A percentile compares a stretch with the other conserved stretches of the same genome.
Evolutionary conservation across 2,329 filamentous ascomycete species (phyloP).

Genomic region (Phyllosticta citriasiana): DNA sequence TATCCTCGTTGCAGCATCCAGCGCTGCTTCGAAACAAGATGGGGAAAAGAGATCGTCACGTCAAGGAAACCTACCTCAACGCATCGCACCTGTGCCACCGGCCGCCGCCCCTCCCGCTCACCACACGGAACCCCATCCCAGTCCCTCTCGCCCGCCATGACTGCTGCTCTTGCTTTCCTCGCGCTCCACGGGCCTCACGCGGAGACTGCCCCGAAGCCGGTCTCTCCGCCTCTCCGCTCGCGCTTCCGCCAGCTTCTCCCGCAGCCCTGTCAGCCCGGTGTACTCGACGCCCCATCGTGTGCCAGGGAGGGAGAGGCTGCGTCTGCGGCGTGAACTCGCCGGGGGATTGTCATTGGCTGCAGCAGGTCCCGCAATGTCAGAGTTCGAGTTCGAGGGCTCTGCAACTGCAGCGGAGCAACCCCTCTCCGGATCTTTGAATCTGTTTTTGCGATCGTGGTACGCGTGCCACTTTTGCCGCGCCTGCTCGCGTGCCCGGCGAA

Average conservation of each 20-base stretch:
- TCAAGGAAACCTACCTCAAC: neutral
- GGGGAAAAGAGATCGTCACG: neutral
- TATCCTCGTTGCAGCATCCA: neutral
- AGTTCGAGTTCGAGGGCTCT: neutral
- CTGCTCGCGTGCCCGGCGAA: neutral
- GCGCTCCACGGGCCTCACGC: constrained; percentile 13
- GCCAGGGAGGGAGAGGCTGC: constrained; percentile 15
- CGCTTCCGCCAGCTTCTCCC: constrained; percentile 36
- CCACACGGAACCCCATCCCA: neutral
- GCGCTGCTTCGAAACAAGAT: neutral
- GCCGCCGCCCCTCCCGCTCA: neutral
- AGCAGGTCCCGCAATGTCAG: neutral
- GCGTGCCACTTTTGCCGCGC: neutral
- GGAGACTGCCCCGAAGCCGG: constrained; percentile 46
- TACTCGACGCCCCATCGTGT: constrained; percentile 36
- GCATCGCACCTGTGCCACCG: neutral
- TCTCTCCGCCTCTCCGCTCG: constrained; percentile 43
- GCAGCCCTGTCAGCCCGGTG: constrained; percentile 40
- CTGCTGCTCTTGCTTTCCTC: neutral
- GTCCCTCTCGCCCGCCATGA: neutral
- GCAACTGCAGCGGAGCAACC: neutral
- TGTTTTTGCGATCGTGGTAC: neutral
- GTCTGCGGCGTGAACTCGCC: constrained; percentile 13
- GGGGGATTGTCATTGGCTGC: neutral
- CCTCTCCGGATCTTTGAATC: neutral